Conservation (phyloP, 768 basidiomycete genomes). For the Rhodocollybia butyracea region DNA sequence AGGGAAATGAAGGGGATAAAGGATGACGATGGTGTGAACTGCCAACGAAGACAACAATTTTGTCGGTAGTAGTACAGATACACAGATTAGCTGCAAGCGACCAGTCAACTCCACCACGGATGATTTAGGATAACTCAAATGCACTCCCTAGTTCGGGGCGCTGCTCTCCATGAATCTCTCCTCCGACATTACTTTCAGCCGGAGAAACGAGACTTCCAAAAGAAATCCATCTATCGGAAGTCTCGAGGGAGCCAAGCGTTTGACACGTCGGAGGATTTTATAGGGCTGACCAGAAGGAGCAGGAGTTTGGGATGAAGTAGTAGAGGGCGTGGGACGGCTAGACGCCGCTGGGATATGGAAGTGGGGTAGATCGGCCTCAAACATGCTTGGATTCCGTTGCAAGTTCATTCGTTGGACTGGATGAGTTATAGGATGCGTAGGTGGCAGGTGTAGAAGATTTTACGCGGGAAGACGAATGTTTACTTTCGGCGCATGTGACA, state of each 20-base stretch:
- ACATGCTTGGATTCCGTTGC: slow-evolving; percentile 61
- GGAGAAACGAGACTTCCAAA: slow-evolving; percentile 51
- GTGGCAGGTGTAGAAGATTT: neutral
- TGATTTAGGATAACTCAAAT: slow-evolving; percentile 47
- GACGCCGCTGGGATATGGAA: slow-evolving; percentile 30
- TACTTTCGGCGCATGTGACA: neutral
- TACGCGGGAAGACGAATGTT: slow-evolving; percentile 2
- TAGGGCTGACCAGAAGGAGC: slow-evolving; percentile 9
- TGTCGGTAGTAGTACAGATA: neutral
- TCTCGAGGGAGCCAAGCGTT: slow-evolving; percentile 43
- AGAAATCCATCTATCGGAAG: slow-evolving; percentile 62
- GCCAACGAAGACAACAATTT: neutral
- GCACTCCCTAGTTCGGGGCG: slow-evolving; percentile 60
- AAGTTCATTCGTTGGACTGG: slow-evolving; percentile 35
- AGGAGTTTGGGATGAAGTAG: slow-evolving; percentile 3
- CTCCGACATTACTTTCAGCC: slow-evolving; percentile 29
- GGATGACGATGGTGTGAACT: neutral
- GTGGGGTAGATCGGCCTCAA: slow-evolving; percentile 61
- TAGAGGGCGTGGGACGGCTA: slow-evolving; percentile 8
- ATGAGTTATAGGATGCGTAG: slow-evolving; percentile 24
- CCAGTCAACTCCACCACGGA: neutral
- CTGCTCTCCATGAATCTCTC: slow-evolving; percentile 30
- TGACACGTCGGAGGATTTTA: slow-evolving; percentile 48
- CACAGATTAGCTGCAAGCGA: neutral
- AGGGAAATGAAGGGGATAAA: neutral